These are phyloP conservation scores for Penicillium robsamsonii DNA, from an alignment of 495 filamentous ascomycete genomes.

Conservation along the genomic window DNA sequence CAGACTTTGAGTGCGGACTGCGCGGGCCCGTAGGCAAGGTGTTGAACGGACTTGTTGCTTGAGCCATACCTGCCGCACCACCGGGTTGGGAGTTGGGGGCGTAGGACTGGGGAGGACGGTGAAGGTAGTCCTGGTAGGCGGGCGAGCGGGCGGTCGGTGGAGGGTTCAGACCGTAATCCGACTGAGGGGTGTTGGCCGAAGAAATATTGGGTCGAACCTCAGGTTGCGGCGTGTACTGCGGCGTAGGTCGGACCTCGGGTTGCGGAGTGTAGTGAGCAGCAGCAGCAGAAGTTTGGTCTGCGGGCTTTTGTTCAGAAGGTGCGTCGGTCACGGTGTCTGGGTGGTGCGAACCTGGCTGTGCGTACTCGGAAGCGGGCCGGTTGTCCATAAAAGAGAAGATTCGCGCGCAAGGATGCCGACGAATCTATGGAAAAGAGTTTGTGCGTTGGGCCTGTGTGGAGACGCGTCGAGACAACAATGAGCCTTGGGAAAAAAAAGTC, in stretches of 20 bases:
- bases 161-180: slow-evolving; percentile 82
- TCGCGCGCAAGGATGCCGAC: slow-evolving; percentile 17
- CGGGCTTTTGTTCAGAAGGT: slow-evolving; percentile 75
- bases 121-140: slow-evolving; percentile 76
- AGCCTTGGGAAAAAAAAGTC: slow-evolving; percentile 13
- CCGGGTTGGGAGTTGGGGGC: slow-evolving; percentile 68
- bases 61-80: slow-evolving; percentile 88
- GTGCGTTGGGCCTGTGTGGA: slow-evolving; percentile 6
- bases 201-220: slow-evolving; percentile 70
- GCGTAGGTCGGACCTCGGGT: slow-evolving; percentile 43
- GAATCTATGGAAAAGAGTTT: slow-evolving; percentile 14
- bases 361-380: slow-evolving; percentile 86
- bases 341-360: slow-evolving; percentile 98
- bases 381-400: slow-evolving; percentile 64
- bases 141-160: slow-evolving; percentile 64
- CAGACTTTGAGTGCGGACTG: slow-evolving; percentile 76
- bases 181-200: slow-evolving; percentile 77
- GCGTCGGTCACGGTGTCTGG: slow-evolving; percentile 47
- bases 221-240: slow-evolving; percentile 63
- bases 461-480: slow-evolving; percentile 20
- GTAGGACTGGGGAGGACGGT: slow-evolving; percentile 58
- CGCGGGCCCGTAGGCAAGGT: slow-evolving; percentile 66
- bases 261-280: slow-evolving; percentile 49
- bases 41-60: slow-evolving; percentile 92
- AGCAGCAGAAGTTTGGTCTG: slow-evolving; percentile 87